Base-by-base conservation (phyloP, 306 rosid genomes). In the Senna tora region DNA sequence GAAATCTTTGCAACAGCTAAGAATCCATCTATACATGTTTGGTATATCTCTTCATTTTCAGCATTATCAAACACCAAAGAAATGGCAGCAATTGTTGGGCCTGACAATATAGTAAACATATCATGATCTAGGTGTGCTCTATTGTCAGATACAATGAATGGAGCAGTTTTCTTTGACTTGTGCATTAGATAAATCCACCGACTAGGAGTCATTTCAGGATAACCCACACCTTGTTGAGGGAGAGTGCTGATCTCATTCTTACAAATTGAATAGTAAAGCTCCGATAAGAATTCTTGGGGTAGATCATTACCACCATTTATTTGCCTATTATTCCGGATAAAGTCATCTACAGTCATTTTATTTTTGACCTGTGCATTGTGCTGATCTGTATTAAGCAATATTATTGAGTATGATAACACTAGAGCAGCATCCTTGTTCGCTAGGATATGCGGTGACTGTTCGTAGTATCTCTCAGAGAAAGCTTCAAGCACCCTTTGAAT, bases 361-460 rank as follows among this genome's bases (percentile, higher is more conserved):
- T 91, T 94, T 88, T 91, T 94, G 55, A 94, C 97, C 76, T 94
- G 99, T 33, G 85, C 90, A 79, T 94, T 94, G 82, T 94, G 99
- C 86, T 82, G 99, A 80, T 94, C 97, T 73, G 99, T 94, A 65
- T 94, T 94, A 9, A 94, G 99, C 95, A 94, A 71, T 79, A 91
- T 94, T 81, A 94, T 72, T 1, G 99, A 89, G 76, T 94, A 94
- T 33, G 99, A 91, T 60, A 91, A 81, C 55, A 94, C 77, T 57
- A 94, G 90, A 80, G 99, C 99, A 77, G 97, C 97, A 79, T 94
- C 99, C 90, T 89, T 94, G 81, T 94, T 94, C 28, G 89, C 95
- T 34, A 94, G 90, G 72, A 91, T 86, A 66, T 77, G 92, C 19
- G 95, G 96, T n/a, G 97, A 94, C 63, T 94, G 97, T 79, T 87